Base-by-base conservation (phyloP, 2,329 filamentous ascomycete species). In the Curvularia spicifera region DNA sequence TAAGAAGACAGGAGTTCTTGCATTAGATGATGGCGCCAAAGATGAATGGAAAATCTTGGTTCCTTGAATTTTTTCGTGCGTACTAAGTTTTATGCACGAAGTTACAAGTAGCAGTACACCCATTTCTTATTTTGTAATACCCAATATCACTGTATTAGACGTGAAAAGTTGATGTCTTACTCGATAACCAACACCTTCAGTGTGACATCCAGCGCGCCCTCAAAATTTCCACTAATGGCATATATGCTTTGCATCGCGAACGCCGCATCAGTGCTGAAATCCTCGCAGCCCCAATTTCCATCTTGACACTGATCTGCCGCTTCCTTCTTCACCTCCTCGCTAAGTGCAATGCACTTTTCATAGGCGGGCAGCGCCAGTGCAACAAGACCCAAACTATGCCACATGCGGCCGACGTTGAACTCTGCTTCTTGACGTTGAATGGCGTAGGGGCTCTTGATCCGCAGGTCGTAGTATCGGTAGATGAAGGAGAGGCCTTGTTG, bases 401-500 rank as follows among this genome's bases (percentile, higher is more conserved):
- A 95, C 26, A 87, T 85, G 22, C 91, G 82, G 1, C 85, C 92
- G 47, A 93, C 82, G 69, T 96, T 96, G 78, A 89, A 96, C 70
- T 91, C 89, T 7, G 91, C 91, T 76, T 96, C 92, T 71, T 91
- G 89, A 48, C 82, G 78, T 67, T 88, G 79, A 20, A 79, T 69
- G 1, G 78, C 75, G 5, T 78, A 65, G 8, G 72, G 73, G 5
- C 76, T 78, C 31, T 77, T 72, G 3, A 78, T 79, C 26, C 90
- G 83, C 26, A 86, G 72, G 2, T 86, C 82, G 65, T 90, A 89
- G 77, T 96, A 96, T 35, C 86, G 81, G 56, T 89, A 86, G 56
- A 98, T 78, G 69, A 97, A 97, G 0, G 88, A 82, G 50, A 97
- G 84, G 0, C 93, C 95, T 74, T 98, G 93, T 63, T 91, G 83